Evolutionary conservation across 2,329 filamentous ascomycete genomes (phyloP).

Genomic region (Mycocentrospora acerina): DNA sequence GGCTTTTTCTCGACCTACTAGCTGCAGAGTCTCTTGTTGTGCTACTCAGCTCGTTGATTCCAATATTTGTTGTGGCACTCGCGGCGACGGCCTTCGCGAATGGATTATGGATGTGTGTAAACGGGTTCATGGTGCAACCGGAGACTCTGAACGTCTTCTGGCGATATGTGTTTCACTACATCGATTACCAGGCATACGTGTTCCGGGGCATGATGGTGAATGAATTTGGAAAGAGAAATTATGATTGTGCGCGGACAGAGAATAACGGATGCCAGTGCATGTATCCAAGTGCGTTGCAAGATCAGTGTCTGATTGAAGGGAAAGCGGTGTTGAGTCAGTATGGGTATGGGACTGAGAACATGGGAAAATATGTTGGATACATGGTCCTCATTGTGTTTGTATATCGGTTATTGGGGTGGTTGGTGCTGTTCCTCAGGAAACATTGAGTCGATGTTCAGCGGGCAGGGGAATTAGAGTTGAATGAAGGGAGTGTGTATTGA

Average conservation of each 20-base stretch:
- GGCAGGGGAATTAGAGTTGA: too few relatives aligned
- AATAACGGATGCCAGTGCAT: constrained; percentile 63
- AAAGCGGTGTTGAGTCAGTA: constrained; percentile 69
- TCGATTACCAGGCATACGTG: constrained; percentile 83
- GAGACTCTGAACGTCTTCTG: constrained; percentile 78
- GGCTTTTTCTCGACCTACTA: constrained; percentile 81
- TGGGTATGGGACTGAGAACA: constrained; percentile 64
- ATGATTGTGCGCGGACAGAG: constrained; percentile 54
- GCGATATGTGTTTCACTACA: constrained; percentile 85
- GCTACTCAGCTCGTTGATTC: constrained; percentile 69
- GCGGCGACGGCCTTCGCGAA: constrained; percentile 83
- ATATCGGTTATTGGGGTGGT: constrained; percentile 69
- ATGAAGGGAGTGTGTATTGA: too few relatives aligned
- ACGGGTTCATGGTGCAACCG: constrained; percentile 77
- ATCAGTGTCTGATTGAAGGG: constrained; percentile 70
- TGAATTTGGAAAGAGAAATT: constrained; percentile 69
- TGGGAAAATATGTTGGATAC: constrained; percentile 73
- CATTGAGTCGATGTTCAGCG: too few relatives aligned
- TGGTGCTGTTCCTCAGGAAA: constrained; percentile 54
- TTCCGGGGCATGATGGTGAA: constrained; percentile 95
- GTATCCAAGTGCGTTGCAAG: constrained; percentile 64
- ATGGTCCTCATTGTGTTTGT: constrained; percentile 73
- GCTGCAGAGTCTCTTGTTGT: constrained; percentile 83
- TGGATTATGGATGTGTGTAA: constrained; percentile 85
- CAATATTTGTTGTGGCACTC: constrained; percentile 77